These are phyloP conservation scores for Artemisia annua DNA, from an alignment of 129 eudicot species.

Conservation along the genomic window DNA sequence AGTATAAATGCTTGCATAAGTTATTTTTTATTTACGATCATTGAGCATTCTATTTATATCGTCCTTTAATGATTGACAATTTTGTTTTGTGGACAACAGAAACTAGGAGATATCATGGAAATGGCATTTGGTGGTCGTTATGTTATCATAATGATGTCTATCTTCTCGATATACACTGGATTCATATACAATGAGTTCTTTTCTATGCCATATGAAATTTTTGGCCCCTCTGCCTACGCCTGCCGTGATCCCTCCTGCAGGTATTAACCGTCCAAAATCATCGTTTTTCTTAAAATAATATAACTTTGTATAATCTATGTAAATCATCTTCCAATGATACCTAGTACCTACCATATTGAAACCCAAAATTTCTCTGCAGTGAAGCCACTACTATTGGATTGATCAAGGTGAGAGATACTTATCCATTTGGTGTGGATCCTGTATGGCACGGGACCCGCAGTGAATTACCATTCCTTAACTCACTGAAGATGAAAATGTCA, in stretches of 20 bases:
- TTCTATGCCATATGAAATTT: constrained; percentile 81
- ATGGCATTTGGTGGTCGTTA: constrained; percentile 96
- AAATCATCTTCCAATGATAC: not conserved
- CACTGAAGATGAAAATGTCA: constrained; percentile 7
- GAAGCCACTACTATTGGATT: constrained; percentile 78
- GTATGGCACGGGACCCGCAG: constrained; percentile 91
- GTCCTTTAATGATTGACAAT: constrained; percentile 1
- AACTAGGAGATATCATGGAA: constrained; percentile 97
- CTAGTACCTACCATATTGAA: constrained; percentile 19
- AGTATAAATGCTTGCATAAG: constrained; percentile 36
- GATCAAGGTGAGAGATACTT: constrained; percentile 72
- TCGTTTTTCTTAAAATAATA: too few relatives aligned
- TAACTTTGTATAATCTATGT: not conserved
- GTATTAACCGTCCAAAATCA: constrained; percentile 25
- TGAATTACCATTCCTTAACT: constrained; percentile 90
- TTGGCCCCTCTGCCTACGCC: constrained; percentile 82
- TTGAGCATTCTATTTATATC: constrained; percentile 4
- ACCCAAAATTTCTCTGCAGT: constrained; percentile 34
- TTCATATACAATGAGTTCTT: constrained; percentile 83
- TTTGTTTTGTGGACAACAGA: constrained; percentile 49
- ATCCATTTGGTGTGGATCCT: constrained; percentile 95
- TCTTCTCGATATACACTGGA: constrained; percentile 92
- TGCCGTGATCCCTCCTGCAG: constrained; percentile 78
- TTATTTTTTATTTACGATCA: not conserved
- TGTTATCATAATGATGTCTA: constrained; percentile 85